phyloP scores from a whole-genome alignment of 768 basidiomycete species.

The Macrolepiota dolichaula region DNA sequence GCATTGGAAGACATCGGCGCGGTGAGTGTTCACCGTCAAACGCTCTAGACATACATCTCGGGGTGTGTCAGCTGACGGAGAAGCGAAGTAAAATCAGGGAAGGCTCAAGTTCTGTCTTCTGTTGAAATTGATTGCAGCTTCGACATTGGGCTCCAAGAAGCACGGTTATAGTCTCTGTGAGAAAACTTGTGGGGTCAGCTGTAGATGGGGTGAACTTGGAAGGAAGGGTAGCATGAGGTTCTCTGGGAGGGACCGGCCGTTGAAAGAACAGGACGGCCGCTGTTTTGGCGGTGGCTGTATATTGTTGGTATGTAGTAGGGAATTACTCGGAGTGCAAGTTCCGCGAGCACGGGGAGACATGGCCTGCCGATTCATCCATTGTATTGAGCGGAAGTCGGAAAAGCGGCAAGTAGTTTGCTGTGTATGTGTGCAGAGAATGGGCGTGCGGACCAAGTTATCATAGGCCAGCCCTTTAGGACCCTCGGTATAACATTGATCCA shows the following conservation, averaged over 20 bases:
- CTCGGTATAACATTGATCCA: neutral
- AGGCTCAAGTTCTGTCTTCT: neutral
- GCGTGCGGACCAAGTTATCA: neutral
- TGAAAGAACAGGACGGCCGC: neutral
- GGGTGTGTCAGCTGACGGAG: neutral
- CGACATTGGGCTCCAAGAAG: neutral
- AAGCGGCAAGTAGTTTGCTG: neutral
- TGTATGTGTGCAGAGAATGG: neutral
- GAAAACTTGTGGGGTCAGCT: neutral
- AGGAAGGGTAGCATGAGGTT: neutral
- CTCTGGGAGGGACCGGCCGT: neutral
- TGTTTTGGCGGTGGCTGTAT: neutral
- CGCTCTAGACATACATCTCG: neutral
- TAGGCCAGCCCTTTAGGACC: neutral
- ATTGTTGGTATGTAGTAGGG: neutral
- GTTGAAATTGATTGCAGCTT: neutral
- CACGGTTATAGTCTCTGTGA: neutral
- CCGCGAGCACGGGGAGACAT: neutral
- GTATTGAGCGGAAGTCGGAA: neutral
- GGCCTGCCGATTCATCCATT: neutral
- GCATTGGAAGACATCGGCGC: neutral
- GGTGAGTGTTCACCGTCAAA: constrained; percentile 12
- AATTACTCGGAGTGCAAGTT: neutral
- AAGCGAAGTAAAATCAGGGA: neutral
- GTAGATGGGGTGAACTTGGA: neutral